Conservation (phyloP, 1,139 yeast genomes). For the Saccharomyces hybrid region DNA sequence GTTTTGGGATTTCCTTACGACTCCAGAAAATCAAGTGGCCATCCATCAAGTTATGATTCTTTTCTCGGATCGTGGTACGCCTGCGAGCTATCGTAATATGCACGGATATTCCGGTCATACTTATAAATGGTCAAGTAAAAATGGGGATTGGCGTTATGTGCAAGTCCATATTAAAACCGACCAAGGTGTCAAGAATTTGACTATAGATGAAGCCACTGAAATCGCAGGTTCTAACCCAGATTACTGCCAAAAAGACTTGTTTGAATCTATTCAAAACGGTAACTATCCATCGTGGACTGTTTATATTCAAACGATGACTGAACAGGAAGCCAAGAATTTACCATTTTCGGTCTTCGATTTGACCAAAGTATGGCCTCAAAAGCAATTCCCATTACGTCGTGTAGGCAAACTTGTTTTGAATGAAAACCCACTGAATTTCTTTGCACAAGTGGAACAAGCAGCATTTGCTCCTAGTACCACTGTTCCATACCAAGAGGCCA, state of each 20-base stretch:
- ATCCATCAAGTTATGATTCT: slow-evolving; percentile 55
- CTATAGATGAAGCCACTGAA: slow-evolving; percentile 49
- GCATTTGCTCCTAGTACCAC: slow-evolving; percentile 54
- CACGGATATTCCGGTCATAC: slow-evolving; percentile 69
- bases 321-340: slow-evolving; percentile 50
- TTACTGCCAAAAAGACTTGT: slow-evolving; percentile 55
- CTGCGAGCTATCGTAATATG: slow-evolving; percentile 57
- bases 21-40: slow-evolving; percentile 50
- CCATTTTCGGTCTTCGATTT: slow-evolving; percentile 62
- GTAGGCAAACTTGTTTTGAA: slow-evolving; percentile 49
- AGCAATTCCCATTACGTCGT: slow-evolving; percentile 49
- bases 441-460: slow-evolving; percentile 53
- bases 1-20: slow-evolving; percentile 63
- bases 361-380: slow-evolving; percentile 58
- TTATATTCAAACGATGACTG: slow-evolving; percentile 61
- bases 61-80: slow-evolving; percentile 65
- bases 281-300: slow-evolving; percentile 57
- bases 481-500: slow-evolving; percentile 52
- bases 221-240: slow-evolving; percentile 59
- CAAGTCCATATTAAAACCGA: slow-evolving; percentile 56
- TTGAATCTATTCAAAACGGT: slow-evolving; percentile 52
- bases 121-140: slow-evolving; percentile 57
- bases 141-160: slow-evolving; percentile 60
- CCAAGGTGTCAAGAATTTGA: slow-evolving; percentile 51
- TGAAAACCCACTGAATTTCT: slow-evolving; percentile 49